A percentile compares a stretch with the other conserved stretches of the same genome.
These are phyloP conservation scores for Suillus paluster DNA, from an alignment of 768 basidiomycete species.

Conservation along the genomic window DNA sequence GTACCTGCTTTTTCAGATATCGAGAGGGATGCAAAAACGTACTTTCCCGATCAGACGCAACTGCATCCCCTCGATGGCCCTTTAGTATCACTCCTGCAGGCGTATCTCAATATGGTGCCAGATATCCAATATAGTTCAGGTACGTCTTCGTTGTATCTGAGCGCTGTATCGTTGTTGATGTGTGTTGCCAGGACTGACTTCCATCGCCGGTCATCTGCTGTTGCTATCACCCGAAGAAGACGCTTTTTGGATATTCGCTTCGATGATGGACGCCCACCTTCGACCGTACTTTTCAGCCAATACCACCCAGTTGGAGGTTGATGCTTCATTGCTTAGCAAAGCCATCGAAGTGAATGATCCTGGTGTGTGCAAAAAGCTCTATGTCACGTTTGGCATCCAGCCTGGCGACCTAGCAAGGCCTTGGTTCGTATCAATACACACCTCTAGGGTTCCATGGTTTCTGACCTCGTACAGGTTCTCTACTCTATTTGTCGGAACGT, in stretches of 20 bases:
- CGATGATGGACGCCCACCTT: slow-evolving; percentile 84
- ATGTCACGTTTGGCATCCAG: slow-evolving; percentile 63
- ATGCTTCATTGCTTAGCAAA: slow-evolving; percentile 69
- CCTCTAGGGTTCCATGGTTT: neutral
- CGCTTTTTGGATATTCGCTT: slow-evolving; percentile 89
- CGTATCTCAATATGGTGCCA: slow-evolving; percentile 85
- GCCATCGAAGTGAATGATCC: slow-evolving; percentile 70
- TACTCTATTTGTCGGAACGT: slow-evolving; percentile 66
- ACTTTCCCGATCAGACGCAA: slow-evolving; percentile 62
- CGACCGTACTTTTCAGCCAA: slow-evolving; percentile 73
- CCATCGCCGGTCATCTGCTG: slow-evolving; percentile 73
- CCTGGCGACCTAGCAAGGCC: slow-evolving; percentile 62
- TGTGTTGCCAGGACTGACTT: slow-evolving; percentile 56
- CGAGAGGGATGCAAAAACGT: slow-evolving; percentile 57
- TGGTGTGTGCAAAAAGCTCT: slow-evolving; percentile 64
- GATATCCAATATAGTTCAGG: slow-evolving; percentile 74
- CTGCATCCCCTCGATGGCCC: slow-evolving; percentile 60
- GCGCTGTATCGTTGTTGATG: slow-evolving; percentile 4
- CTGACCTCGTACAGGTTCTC: slow-evolving; percentile 58
- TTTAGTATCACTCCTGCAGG: slow-evolving; percentile 62
- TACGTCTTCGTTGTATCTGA: slow-evolving; percentile 32
- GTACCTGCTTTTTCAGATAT: slow-evolving; percentile 57
- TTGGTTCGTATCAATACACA: slow-evolving; percentile 52
- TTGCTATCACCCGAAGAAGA: slow-evolving; percentile 84
- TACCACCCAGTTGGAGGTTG: slow-evolving; percentile 72